A percentile compares a stretch with the other conserved stretches of the same genome.
Conservation (phyloP, 306 rosid genomes). For the Medicago truncatula region DNA sequence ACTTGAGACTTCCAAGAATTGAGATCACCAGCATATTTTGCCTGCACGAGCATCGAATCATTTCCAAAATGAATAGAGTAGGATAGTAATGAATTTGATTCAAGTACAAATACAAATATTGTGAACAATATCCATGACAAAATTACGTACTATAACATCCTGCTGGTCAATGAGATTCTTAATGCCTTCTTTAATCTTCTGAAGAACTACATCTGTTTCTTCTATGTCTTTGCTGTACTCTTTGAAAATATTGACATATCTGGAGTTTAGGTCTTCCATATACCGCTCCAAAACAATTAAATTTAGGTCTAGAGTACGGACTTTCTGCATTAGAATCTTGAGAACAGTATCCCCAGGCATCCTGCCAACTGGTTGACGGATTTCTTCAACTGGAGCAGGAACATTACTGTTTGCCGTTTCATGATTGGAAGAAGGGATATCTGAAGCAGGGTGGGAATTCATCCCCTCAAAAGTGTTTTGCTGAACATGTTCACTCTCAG, state of each 20-base stretch:
- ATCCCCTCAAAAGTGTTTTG: slow-evolving; percentile 43
- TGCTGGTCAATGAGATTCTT: slow-evolving; percentile 62
- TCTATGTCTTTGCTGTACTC: slow-evolving; percentile 73
- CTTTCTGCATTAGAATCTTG: slow-evolving; percentile 94
- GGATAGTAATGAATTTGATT: slow-evolving; percentile 10
- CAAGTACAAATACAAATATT: not conserved
- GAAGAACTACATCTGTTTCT: slow-evolving; percentile 57
- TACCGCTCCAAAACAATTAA: slow-evolving; percentile 87
- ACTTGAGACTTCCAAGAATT: slow-evolving; percentile 75
- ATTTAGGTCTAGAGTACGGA: slow-evolving; percentile 77
- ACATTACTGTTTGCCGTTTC: slow-evolving; percentile 54
- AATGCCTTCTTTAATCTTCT: slow-evolving; percentile 69
- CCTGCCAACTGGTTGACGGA: slow-evolving; percentile 78
- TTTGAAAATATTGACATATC: slow-evolving; percentile 73
- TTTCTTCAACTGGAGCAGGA: slow-evolving; percentile 78
- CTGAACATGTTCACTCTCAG: slow-evolving; percentile 50
- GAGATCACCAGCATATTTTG: slow-evolving; percentile 62
- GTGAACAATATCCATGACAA: slow-evolving; percentile 23
- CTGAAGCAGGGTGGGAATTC: slow-evolving; percentile 51
- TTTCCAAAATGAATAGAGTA: slow-evolving; percentile 30
- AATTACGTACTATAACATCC: slow-evolving; percentile 66
- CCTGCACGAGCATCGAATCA: slow-evolving; percentile 58
- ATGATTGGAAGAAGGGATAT: slow-evolving; percentile 49
- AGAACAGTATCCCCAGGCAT: slow-evolving; percentile 99
- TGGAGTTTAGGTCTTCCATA: slow-evolving; percentile 77